Base-by-base conservation (phyloP, 1,284 basidiomycete genomes). In the Naganishia sp. region DNA sequence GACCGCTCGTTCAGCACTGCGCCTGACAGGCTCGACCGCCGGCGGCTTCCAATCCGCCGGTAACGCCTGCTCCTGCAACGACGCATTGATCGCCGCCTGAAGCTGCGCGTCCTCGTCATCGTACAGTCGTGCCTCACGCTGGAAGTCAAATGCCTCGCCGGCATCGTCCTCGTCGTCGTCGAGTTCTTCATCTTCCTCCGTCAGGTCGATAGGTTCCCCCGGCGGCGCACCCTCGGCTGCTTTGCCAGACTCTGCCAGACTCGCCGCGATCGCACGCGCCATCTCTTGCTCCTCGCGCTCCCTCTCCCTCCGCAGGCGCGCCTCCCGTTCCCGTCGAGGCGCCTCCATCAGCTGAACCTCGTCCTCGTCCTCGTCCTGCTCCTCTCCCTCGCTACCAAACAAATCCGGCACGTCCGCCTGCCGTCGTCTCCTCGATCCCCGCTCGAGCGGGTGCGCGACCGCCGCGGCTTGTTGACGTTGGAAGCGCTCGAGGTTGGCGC, bases 31-130 rank as follows among this genome's bases (percentile, higher is more conserved):
- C 25, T 67, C 64, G 7, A 68, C 48, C 31, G 64, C 69, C n/a
- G 74, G 74, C 53, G 70, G 55, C 25, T 63, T 68, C 75, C 74
- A 87, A 42, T 82, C 87, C 21, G 81, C 77, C 0, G 90, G 87
- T 28, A 87, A 31, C 44, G 52, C 75, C 46, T 52, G 57, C 42
- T 83, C 82, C 72, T 88, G 88, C 71, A 94, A 81, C 49, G 90
- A 92, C 2, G 91, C 92, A 73, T 83, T 87, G 61, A 95, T 80
- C 15, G 92, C 92, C 25, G 90, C 90, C 77, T 94, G 89, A 44
- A 94, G 80, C 73, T 90, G 88, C 43, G 84, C 86, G 72, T 95
- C 92, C 70, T 94, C 92, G 70, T 94, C 90, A 71, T 93, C 91
- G 71, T 92, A 90, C 52, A 74, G 72, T 55, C 81, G 69, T 25